A percentile compares a stretch with the other conserved stretches of the same genome.
These are phyloP conservation scores for Butyriboletus appendiculatus DNA, from an alignment of 1,284 basidiomycete species.

Conservation along the genomic window DNA sequence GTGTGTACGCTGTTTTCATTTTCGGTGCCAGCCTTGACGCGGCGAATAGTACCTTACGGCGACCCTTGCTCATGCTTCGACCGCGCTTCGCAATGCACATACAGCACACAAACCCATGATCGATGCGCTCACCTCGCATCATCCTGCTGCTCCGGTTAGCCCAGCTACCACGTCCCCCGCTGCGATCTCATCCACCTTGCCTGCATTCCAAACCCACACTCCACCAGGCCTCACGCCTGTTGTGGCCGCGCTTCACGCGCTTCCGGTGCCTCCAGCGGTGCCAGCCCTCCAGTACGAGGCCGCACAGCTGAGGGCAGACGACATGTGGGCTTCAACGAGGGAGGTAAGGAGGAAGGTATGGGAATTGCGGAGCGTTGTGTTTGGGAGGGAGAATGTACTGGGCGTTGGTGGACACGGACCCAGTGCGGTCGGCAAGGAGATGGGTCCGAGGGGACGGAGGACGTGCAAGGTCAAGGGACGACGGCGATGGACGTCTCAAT, in stretches of 20 bases:
- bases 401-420: slow-evolving; percentile 12
- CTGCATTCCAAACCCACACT: slow-evolving; percentile 3
- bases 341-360: slow-evolving; percentile 64
- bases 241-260: slow-evolving; percentile 23
- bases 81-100: slow-evolving; percentile 56
- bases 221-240: slow-evolving; percentile 18
- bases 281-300: slow-evolving; percentile 71
- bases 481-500: slow-evolving; percentile 48
- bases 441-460: slow-evolving; percentile 21
- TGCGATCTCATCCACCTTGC: slow-evolving; percentile 1
- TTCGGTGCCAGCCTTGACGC: slow-evolving; percentile 2
- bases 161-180: neutral
- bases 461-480: slow-evolving; percentile 22
- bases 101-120: slow-evolving; percentile 50
- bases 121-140: slow-evolving; percentile 44
- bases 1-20: slow-evolving; percentile 22
- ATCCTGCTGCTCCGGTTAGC: neutral
- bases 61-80: slow-evolving; percentile 54
- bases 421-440: slow-evolving; percentile 41
- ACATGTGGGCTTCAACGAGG: slow-evolving; percentile 65
- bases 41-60: slow-evolving; percentile 48
- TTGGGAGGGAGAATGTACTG: slow-evolving; percentile 31
- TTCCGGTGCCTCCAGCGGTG: slow-evolving; percentile 44
- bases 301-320: slow-evolving; percentile 61
- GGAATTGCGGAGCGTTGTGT: slow-evolving; percentile 50